These are phyloP conservation scores for Nectriaceae sp. DNA, from an alignment of 2,329 filamentous ascomycete species.

Conservation along the genomic window DNA sequence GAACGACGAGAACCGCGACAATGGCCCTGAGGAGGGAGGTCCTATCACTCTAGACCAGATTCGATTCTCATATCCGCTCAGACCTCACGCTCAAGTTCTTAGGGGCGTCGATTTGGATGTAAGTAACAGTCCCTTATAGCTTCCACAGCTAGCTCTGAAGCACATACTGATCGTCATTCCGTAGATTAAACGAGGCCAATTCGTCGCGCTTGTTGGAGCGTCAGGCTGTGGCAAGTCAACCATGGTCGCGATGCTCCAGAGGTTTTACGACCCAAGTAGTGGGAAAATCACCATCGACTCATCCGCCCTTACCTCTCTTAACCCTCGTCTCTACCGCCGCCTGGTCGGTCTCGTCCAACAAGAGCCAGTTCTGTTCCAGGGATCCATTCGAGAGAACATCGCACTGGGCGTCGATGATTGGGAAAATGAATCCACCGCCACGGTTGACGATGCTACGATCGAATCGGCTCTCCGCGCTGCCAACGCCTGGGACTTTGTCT, in stretches of 20 bases:
- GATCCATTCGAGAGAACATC: slow-evolving; percentile 83
- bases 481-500: slow-evolving; percentile 48
- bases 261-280: slow-evolving; percentile 41
- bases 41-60: slow-evolving; percentile 54
- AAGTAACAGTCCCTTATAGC: slow-evolving; percentile 1
- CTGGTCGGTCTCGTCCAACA: slow-evolving; percentile 59
- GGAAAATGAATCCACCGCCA: slow-evolving; percentile 4
- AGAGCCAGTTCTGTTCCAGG: slow-evolving; percentile 71
- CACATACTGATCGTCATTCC: no score
- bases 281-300: slow-evolving; percentile 49
- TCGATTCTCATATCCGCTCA: slow-evolving; percentile 63
- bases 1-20: slow-evolving; percentile 41
- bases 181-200: slow-evolving; percentile 44
- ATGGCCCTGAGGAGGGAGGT: slow-evolving; percentile 35
- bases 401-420: slow-evolving; percentile 27
- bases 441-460: slow-evolving; percentile 35
- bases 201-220: slow-evolving; percentile 51
- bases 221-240: slow-evolving; percentile 61
- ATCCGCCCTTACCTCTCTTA: slow-evolving; percentile 42
- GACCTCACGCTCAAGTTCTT: slow-evolving; percentile 42
- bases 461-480: slow-evolving; percentile 49
- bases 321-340: slow-evolving; percentile 52
- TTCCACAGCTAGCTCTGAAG: no score
- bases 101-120: slow-evolving; percentile 46
- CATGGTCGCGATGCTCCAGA: slow-evolving; percentile 51